phyloP scores from a whole-genome alignment of 306 rosid species.

The Quercus berberidifolia region DNA sequence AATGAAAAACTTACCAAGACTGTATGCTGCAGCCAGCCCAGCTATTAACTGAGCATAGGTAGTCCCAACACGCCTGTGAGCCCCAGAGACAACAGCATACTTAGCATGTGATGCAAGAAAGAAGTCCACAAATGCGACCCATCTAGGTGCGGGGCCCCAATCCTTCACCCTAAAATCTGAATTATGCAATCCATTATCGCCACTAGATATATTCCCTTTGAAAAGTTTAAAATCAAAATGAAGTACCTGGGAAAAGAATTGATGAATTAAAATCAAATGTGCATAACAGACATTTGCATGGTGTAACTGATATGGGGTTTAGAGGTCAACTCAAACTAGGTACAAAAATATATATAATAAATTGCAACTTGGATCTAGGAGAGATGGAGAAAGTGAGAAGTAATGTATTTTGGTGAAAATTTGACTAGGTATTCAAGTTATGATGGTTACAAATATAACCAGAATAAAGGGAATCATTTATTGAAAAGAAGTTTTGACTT shows the following conservation, averaged over 20 bases:
- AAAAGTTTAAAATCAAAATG: constrained; percentile 81
- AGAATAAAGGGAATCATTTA: too few species aligned
- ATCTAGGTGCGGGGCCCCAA: constrained; percentile 98
- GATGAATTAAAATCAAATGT: not conserved
- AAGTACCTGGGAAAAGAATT: constrained; percentile 54
- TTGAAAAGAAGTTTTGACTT: too few species aligned
- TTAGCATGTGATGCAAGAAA: constrained; percentile 89
- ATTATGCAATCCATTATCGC: constrained; percentile 36
- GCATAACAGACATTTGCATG: not conserved
- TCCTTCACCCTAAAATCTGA: constrained; percentile 80
- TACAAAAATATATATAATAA: not conserved
- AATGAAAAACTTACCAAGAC: constrained; percentile 42
- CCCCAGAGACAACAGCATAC: constrained; percentile 79
- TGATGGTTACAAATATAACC: not conserved
- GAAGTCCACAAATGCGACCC: constrained; percentile 99
- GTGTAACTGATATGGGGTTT: not conserved
- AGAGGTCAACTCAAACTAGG: not conserved
- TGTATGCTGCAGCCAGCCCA: constrained; percentile 77
- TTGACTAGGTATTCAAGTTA: not conserved
- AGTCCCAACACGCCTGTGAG: constrained; percentile 92
- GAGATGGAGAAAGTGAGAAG: not conserved
- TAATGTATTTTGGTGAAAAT: not conserved
- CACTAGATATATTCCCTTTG: constrained; percentile 60
- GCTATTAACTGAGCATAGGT: constrained; percentile 96
- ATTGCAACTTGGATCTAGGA: not conserved